Conservation (phyloP, 2,329 filamentous ascomycete species). For the Neopestalotiopsis sp. region DNA sequence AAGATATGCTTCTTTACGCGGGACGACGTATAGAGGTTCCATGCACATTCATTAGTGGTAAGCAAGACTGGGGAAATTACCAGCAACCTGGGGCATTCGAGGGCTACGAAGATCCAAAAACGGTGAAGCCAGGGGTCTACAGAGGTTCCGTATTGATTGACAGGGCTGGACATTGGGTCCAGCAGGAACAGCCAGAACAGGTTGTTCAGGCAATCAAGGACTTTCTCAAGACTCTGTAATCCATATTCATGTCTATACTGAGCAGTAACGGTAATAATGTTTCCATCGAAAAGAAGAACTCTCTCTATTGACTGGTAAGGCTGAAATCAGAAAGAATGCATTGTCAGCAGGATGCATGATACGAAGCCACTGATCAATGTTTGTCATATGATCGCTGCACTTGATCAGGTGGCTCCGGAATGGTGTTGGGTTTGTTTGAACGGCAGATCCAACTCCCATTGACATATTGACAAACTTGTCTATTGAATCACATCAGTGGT, state of each 20-base stretch:
- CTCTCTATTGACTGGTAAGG: background rate
- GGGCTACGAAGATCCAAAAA: conserved; percentile 50
- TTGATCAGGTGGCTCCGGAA: too few relatives aligned
- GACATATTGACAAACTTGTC: too few relatives aligned
- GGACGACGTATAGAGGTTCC: conserved; percentile 67
- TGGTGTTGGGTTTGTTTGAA: too few relatives aligned
- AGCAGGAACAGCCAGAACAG: conserved; percentile 66
- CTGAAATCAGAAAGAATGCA: background rate
- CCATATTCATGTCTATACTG: background rate
- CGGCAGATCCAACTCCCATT: too few relatives aligned
- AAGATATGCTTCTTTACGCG: conserved; percentile 63
- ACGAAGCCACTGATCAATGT: too few relatives aligned
- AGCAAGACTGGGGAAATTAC: conserved; percentile 70
- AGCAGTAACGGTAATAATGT: background rate
- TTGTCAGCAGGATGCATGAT: background rate
- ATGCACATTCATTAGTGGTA: conserved; percentile 65
- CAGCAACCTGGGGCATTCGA: conserved; percentile 71
- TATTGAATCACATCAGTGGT: background rate
- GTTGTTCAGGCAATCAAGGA: conserved; percentile 40
- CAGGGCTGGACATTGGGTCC: conserved; percentile 72
- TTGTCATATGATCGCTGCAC: too few relatives aligned
- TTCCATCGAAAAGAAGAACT: background rate
- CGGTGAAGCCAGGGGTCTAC: conserved; percentile 55
- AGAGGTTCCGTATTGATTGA: conserved; percentile 58
- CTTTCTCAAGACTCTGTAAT: conserved; percentile 31